Evolutionary conservation across 331 rosid species (phyloP).

Genomic region (Phaseolus coccineus): DNA sequence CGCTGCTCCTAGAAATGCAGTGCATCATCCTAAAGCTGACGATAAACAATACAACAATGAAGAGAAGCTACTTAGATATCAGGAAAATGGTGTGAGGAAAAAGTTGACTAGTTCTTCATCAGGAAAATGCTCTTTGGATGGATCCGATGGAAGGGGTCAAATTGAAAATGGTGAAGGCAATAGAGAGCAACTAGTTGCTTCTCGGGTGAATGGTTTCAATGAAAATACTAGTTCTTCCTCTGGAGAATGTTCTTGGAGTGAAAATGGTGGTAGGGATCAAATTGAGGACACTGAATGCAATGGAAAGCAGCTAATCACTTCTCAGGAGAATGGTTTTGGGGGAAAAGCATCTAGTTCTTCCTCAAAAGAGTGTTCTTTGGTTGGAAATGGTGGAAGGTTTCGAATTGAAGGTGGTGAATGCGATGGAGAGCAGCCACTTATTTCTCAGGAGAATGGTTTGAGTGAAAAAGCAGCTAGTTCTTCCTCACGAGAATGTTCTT

Average conservation of each 20-base stretch:
- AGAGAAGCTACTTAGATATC: background rate
- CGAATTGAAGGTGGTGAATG: slow-evolving; percentile 27
- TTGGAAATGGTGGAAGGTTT: slow-evolving; percentile 24
- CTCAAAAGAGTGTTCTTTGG: slow-evolving; percentile 6
- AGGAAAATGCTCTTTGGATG: slow-evolving; percentile 20
- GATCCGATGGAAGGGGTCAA: slow-evolving; percentile 3
- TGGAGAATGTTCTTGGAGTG: slow-evolving; percentile 17
- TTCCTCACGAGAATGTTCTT: slow-evolving; percentile 4
- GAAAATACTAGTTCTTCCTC: slow-evolving; percentile 10
- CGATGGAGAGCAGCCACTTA: slow-evolving; percentile 41
- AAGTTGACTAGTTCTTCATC: slow-evolving; percentile 1
- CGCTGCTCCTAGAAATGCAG: slow-evolving; percentile 46
- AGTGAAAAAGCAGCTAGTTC: slow-evolving; percentile 33
- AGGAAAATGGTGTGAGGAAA: slow-evolving; percentile 19
- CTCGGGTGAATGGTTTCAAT: slow-evolving; percentile 31
- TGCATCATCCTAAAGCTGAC: slow-evolving; percentile 44
- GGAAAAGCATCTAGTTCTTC: slow-evolving; percentile 5
- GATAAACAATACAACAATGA: slow-evolving; percentile 35
- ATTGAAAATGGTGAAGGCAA: slow-evolving; percentile 28
- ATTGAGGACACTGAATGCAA: slow-evolving; percentile 25
- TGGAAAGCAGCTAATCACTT: background rate
- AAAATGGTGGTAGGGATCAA: slow-evolving; percentile 22
- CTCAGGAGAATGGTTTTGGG: slow-evolving; percentile 15
- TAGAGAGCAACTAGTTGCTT: background rate
- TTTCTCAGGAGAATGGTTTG: slow-evolving; percentile 26